phyloP scores from a whole-genome alignment of 495 filamentous ascomycete species.

The Amphirosellinia nigrospora region DNA sequence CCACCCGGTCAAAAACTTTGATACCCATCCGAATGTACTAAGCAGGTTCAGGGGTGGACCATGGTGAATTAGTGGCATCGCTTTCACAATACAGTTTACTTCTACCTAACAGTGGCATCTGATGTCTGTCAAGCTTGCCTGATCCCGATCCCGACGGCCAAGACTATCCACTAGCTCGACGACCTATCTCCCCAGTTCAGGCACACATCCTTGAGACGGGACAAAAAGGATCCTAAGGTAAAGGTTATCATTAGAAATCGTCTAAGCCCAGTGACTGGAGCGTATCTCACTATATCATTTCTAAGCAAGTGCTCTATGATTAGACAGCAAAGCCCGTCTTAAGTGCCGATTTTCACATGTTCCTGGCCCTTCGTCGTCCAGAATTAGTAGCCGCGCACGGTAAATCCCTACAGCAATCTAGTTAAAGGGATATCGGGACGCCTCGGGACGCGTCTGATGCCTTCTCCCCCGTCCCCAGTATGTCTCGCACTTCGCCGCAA shows the following conservation, averaged over 20 bases:
- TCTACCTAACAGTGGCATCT: constrained; percentile 5
- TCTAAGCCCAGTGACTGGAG: not conserved
- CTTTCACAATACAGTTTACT: constrained; percentile 13
- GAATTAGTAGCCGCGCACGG: constrained; percentile 5
- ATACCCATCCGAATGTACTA: constrained; percentile 4
- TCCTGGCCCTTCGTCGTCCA: not conserved
- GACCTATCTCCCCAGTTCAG: not conserved
- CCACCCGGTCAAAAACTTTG: constrained; percentile 7
- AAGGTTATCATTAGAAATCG: not conserved
- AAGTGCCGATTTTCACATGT: not conserved
- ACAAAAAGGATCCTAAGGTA: not conserved
- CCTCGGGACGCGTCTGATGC: not conserved
- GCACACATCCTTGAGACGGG: constrained; percentile 1
- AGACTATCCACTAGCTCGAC: constrained; percentile 16
- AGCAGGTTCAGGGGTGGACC: constrained; percentile 20
- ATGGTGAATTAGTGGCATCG: constrained; percentile 3
- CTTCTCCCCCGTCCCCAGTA: not conserved
- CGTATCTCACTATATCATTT: constrained; percentile 1
- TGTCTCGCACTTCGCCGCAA: not conserved
- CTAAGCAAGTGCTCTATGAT: not conserved
- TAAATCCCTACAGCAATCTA: constrained; percentile 1
- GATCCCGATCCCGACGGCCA: not conserved
- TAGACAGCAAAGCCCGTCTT: constrained; percentile 6
- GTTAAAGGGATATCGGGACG: not conserved
- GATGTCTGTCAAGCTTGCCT: constrained; percentile 14